A percentile compares a stretch with the other conserved stretches of the same genome.
phyloP scores from a whole-genome alignment of 352 stramenopile species.

The Pythium graminicola region DNA sequence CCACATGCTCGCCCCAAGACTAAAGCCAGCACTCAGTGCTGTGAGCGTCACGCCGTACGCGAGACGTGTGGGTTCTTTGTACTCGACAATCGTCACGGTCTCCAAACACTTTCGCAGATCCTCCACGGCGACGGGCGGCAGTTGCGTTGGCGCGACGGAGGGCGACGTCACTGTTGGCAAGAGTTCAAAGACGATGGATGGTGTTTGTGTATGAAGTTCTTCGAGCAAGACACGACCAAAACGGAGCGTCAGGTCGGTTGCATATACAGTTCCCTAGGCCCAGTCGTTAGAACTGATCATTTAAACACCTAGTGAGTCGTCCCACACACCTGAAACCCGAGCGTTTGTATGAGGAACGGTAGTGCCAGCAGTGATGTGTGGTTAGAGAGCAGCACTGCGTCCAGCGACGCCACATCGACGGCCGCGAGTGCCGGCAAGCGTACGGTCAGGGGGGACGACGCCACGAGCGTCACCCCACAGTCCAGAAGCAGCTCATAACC shows the following conservation, averaged over 20 bases:
- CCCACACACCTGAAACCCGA: constrained; percentile 66
- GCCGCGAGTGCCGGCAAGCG: constrained; percentile 23
- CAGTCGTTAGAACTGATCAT: not conserved
- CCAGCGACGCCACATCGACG: constrained; percentile 54
- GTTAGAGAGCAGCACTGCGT: constrained; percentile 74
- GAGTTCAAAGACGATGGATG: constrained; percentile 7
- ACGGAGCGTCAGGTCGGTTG: constrained; percentile 58
- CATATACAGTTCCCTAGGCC: constrained; percentile 60
- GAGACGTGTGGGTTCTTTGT: constrained; percentile 44
- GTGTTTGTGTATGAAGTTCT: constrained; percentile 33
- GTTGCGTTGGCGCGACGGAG: not conserved
- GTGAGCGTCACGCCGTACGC: constrained; percentile 68
- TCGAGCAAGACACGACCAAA: constrained; percentile 69
- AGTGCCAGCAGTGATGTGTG: constrained; percentile 59
- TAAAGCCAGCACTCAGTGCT: constrained; percentile 67
- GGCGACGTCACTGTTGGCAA: constrained; percentile 2
- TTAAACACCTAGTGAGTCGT: too few relatives aligned
- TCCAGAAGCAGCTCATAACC: constrained; percentile 79
- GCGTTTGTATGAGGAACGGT: constrained; percentile 60
- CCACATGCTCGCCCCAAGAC: constrained; percentile 64
- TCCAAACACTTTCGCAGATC: constrained; percentile 42
- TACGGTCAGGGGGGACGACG: constrained; percentile 16
- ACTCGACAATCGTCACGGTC: constrained; percentile 52
- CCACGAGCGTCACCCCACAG: constrained; percentile 40
- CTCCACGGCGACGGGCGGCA: constrained; percentile 29